These are phyloP conservation scores for Umbelopsis sp. DNA, from an alignment of 192 early-diverging fungal species.

Conservation along the genomic window DNA sequence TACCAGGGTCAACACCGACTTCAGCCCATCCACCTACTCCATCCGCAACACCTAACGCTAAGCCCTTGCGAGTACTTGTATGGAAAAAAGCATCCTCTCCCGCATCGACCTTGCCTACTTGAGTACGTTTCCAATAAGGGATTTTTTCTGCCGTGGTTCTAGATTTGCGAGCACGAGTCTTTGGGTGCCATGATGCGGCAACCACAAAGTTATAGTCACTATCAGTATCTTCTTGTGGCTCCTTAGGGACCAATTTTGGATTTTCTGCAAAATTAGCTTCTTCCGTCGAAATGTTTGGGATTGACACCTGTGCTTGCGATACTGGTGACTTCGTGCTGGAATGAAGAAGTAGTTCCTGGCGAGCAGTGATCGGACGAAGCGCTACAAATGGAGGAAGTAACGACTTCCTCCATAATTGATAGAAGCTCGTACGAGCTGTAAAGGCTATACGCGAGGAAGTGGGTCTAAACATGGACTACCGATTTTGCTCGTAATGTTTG, in stretches of 20 bases:
- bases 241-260: not conserved
- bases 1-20: conserved; percentile 40
- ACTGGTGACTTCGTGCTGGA: not conserved
- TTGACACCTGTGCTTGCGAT: not conserved
- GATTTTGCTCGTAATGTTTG: not conserved
- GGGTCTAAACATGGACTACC: conserved; percentile 1
- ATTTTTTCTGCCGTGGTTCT: conserved; percentile 1
- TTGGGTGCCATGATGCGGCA: conserved; percentile 39
- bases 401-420: conserved; percentile 1
- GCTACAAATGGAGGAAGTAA: not conserved
- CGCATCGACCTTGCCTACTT: conserved; percentile 59
- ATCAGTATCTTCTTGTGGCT: not conserved
- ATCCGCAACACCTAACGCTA: conserved; percentile 62
- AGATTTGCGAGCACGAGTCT: conserved; percentile 22
- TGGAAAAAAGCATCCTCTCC: conserved; percentile 66
- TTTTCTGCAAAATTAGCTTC: not conserved
- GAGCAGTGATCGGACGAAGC: not conserved
- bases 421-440: conserved; percentile 2
- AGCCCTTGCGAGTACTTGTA: conserved; percentile 47
- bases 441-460: not conserved
- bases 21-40: conserved; percentile 64
- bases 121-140: conserved; percentile 43
- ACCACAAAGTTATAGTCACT: conserved; percentile 30
- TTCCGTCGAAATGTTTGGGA: not conserved
- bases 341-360: not conserved